These are phyloP conservation scores for Kalanchoe fedtschenkoi DNA, from an alignment of 164 flowering plant species.

Conservation along the genomic window DNA sequence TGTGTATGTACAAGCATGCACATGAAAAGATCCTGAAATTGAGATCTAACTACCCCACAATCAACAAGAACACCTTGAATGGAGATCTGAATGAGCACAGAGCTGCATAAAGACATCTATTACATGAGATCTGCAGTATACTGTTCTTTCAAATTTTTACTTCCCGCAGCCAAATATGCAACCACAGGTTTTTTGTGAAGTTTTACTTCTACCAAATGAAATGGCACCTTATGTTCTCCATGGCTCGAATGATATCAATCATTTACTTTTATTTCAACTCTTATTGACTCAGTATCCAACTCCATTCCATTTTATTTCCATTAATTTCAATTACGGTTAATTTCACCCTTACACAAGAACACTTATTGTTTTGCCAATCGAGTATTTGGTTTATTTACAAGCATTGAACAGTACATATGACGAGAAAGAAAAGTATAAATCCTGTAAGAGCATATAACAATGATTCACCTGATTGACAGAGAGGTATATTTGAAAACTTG, in stretches of 20 bases:
- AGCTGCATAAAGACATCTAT: neutral
- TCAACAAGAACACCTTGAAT: neutral
- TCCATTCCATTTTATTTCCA: neutral
- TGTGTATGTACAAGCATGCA: neutral
- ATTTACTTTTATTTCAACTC: neutral
- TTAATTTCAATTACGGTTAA: neutral
- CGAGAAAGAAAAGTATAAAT: neutral
- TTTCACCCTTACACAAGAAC: neutral
- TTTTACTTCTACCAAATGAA: neutral
- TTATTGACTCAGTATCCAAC: neutral
- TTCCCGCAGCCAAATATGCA: neutral
- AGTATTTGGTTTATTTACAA: neutral
- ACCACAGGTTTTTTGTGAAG: neutral
- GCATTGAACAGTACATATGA: neutral
- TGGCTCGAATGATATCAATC: neutral
- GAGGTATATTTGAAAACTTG: conserved; percentile 24
- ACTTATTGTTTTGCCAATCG: neutral
- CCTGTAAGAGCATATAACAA: neutral
- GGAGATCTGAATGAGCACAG: neutral
- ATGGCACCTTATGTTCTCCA: neutral
- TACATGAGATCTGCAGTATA: neutral
- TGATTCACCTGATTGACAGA: conserved; percentile 47
- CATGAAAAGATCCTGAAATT: neutral
- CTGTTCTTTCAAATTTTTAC: neutral
- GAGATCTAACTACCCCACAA: too few species aligned